These are phyloP conservation scores for Trichoderma harzianum DNA, from an alignment of 2,329 filamentous ascomycete genomes.

Conservation along the genomic window DNA sequence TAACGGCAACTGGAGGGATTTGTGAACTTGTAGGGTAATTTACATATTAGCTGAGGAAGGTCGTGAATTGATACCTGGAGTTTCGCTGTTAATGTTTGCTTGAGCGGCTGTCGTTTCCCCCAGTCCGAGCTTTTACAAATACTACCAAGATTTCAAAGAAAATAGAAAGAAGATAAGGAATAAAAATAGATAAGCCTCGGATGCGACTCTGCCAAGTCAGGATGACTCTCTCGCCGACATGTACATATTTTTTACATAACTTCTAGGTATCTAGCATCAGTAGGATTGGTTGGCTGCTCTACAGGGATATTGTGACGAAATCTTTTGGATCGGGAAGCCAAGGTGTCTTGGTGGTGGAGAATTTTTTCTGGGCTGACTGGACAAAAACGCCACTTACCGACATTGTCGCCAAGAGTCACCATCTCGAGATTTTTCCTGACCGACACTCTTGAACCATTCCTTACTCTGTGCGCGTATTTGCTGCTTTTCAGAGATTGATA, in stretches of 20 bases:
- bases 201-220: not conserved
- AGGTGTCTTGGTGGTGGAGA: not conserved
- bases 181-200: not conserved
- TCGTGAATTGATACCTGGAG: not conserved
- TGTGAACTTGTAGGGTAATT: not conserved
- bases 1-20: conserved; percentile 1
- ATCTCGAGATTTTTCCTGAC: not conserved
- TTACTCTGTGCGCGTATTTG: not conserved
- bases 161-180: not conserved
- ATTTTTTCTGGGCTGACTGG: not conserved
- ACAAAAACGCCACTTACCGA: not conserved
- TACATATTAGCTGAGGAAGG: not conserved
- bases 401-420: not conserved
- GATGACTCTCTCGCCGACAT: not conserved
- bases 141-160: too few species aligned
- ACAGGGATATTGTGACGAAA: not conserved
- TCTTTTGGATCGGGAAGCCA: not conserved
- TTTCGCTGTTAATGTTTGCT: not conserved
- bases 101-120: not conserved
- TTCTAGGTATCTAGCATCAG: not conserved
- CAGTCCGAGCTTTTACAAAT: not conserved
- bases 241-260: not conserved
- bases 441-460: not conserved
- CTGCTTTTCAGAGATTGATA: not conserved
- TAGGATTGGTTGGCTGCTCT: not conserved